Evolutionary conservation across 495 filamentous ascomycete species (phyloP).

Genomic region (Neurospora tetraspora): DNA sequence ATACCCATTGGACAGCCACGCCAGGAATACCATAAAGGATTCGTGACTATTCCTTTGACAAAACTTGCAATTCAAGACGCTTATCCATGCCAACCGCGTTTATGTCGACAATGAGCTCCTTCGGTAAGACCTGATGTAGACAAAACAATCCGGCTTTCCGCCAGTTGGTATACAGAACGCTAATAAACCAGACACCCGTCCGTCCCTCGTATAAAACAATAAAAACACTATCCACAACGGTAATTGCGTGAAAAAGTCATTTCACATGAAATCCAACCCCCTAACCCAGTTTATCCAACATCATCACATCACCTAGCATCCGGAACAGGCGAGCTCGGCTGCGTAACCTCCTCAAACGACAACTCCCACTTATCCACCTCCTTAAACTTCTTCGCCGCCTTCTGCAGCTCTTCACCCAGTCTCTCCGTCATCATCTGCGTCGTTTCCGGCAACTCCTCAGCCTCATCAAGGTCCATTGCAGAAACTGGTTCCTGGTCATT

Average conservation of each 20-base stretch:
- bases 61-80: too few relatives aligned
- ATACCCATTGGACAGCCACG: too few relatives aligned
- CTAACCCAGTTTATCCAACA: neutral
- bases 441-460: slow-evolving; percentile 11
- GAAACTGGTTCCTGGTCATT: slow-evolving; percentile 8
- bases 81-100: neutral
- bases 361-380: slow-evolving; percentile 42
- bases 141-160: neutral
- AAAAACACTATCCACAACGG: neutral
- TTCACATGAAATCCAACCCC: neutral
- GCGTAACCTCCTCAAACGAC: slow-evolving; percentile 34
- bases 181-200: slow-evolving; percentile 3
- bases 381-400: slow-evolving; percentile 39
- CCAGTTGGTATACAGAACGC: slow-evolving; percentile 1
- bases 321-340: slow-evolving; percentile 21
- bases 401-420: slow-evolving; percentile 32
- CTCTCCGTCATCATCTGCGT: slow-evolving; percentile 21
- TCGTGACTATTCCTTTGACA: too few relatives aligned
- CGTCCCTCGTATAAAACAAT: neutral
- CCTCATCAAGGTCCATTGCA: neutral
- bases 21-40: too few relatives aligned
- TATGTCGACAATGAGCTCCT: neutral
- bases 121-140: neutral
- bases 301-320: slow-evolving; percentile 22
- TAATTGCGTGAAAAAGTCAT: too few relatives aligned